phyloP scores from a whole-genome alignment of 1,284 basidiomycete genomes.

The Xanthoconium separans region DNA sequence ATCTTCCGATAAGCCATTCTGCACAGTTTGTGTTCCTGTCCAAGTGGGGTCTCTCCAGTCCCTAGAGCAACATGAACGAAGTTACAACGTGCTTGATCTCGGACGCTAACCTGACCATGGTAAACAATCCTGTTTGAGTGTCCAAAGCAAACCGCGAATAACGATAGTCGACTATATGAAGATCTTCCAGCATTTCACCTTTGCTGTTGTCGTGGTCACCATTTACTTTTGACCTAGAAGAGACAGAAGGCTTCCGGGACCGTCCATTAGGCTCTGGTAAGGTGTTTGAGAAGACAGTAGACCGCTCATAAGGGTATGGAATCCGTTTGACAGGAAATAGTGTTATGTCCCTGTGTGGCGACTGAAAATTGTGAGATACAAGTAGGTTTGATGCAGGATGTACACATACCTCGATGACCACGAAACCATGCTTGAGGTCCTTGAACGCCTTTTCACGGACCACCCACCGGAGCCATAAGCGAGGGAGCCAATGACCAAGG shows the following conservation, averaged over 20 bases:
- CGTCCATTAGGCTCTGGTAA: conserved; percentile 22
- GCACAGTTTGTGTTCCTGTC: conserved; percentile 62
- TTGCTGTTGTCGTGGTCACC: conserved; percentile 30
- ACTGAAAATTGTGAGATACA: conserved; percentile 43
- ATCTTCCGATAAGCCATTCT: conserved; percentile 57
- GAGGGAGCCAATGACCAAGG: conserved; percentile 92
- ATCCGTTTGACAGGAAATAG: conserved; percentile 71
- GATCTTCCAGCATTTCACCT: conserved; percentile 43
- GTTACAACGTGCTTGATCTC: background rate
- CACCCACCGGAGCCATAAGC: conserved; percentile 87
- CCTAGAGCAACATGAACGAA: conserved; percentile 40
- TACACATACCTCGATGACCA: conserved; percentile 84
- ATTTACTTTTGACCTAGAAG: conserved; percentile 23
- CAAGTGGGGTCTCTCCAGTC: conserved; percentile 92
- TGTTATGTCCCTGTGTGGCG: conserved; percentile 78
- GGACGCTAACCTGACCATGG: conserved; percentile 67
- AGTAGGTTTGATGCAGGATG: background rate
- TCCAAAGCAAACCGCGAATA: conserved; percentile 92
- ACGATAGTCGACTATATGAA: conserved; percentile 76
- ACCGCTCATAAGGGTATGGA: conserved; percentile 73
- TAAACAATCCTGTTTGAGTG: conserved; percentile 80
- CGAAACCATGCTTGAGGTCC: conserved; percentile 65
- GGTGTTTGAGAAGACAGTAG: conserved; percentile 67
- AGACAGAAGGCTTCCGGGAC: conserved; percentile 24
- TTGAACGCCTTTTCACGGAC: conserved; percentile 84